A percentile compares a stretch with the other conserved stretches of the same genome.
phyloP scores from a whole-genome alignment of 2,329 filamentous ascomycete genomes.

The Fusarium globosum region DNA sequence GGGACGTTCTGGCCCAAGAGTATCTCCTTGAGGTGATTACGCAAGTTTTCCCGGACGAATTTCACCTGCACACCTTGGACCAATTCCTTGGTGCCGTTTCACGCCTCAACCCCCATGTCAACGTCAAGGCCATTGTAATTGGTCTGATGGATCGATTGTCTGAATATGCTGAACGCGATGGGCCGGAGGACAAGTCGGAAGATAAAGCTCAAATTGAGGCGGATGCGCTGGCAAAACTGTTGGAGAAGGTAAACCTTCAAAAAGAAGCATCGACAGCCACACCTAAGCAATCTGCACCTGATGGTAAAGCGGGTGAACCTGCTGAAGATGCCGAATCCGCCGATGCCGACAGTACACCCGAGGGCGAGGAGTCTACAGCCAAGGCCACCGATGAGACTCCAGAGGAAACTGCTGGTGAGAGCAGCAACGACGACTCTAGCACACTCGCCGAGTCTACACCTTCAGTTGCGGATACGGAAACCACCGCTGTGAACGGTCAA shows the following conservation, averaged over 20 bases:
- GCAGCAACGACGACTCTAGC: constrained; percentile 48
- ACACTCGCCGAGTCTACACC: constrained; percentile 49
- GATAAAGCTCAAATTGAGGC: constrained; percentile 83
- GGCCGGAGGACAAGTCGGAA: constrained; percentile 73
- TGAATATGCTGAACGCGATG: constrained; percentile 91
- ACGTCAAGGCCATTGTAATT: constrained; percentile 97
- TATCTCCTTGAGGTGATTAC: constrained; percentile 98
- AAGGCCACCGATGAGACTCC: constrained; percentile 40
- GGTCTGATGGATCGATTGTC: constrained; percentile 97
- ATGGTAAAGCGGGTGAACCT: constrained; percentile 44
- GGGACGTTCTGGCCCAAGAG: constrained; percentile 96
- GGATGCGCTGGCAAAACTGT: constrained; percentile 80
- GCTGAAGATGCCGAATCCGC: constrained; percentile 47
- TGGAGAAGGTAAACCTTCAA: constrained; percentile 80
- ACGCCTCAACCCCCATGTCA: constrained; percentile 93
- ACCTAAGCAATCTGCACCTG: constrained; percentile 29
- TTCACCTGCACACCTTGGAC: constrained; percentile 95
- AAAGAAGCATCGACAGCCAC: constrained; percentile 58
- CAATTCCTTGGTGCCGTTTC: constrained; percentile 94
- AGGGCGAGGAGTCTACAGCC: constrained; percentile 37
- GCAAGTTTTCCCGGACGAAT: constrained; percentile 98
- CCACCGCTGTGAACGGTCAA: constrained; percentile 60
- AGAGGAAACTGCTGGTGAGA: constrained; percentile 23
- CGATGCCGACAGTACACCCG: constrained; percentile 39
- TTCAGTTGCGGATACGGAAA: constrained; percentile 60